Base-by-base conservation (phyloP, 768 basidiomycete species). In the Hericium erinaceus region DNA sequence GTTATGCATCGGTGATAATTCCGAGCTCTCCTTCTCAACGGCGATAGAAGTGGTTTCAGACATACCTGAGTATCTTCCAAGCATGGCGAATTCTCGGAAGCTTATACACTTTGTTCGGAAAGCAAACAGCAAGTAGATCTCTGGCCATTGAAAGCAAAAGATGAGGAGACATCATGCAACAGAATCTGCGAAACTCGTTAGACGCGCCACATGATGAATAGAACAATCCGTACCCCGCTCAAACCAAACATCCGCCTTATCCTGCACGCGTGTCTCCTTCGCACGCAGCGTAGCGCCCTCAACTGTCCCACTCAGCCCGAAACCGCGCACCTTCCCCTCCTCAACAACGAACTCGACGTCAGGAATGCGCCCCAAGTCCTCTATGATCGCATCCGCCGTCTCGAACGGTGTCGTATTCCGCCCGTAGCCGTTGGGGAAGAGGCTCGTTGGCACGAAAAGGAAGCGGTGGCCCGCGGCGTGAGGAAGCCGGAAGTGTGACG, bases 351-450 rank as follows among this genome's bases (percentile, higher is more conserved):
- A 53, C 39, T 26, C 37, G 13, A 37, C 52, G n/a, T 37, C 12
- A 9, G 44, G 44, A n/a, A 18, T 20, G 44, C 44, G n/a, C 44
- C 18, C 18, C n/a, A 46, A 15, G 7, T 46, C 44, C 16, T 20
- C 20, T 20, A 46, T 9, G 44, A 46, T n/a, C 33, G 39, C 39
- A 33, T 38, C 39, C 9, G 18, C 16, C 15, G 33, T 53, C 38
- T 53, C 37, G 20, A 53, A 53, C 33, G 52, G 52, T 11, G 52
- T 53, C 26, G 18, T 39, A 38, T 53, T 39, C 33, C 38, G 16
- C 20, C 52, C 52, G 39, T 40, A 53, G n/a, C 52, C 52, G 13
- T 38, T n/a, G 11, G 52, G 52, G 37, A 53, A 53, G n/a, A 53
- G 38, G 18, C 20, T 33, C 39, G 52, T 53, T 2, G 52, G 39